Evolutionary conservation across 331 rosid species (phyloP), one percentile per base, ranked within the genome.

Genomic region (Spiraea crenata): DNA sequence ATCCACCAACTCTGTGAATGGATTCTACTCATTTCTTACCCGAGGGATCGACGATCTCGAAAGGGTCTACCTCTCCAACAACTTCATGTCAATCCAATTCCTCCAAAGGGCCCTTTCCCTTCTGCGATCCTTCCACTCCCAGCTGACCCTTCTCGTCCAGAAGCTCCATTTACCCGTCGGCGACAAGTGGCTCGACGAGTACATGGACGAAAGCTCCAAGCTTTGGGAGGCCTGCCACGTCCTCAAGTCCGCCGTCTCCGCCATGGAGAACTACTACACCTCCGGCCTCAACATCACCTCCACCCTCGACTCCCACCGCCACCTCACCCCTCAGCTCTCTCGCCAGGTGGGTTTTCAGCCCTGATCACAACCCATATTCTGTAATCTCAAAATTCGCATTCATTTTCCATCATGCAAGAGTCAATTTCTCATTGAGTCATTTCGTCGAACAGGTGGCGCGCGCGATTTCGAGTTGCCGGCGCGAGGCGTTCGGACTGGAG

Each of bases 151-250:
- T 3, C 88, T 95, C 39, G 99, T 95, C 39, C 99, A 95, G 49
- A 95, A 91, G 80, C 99, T 95, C 57, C 99, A 95, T 78, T 85
- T 95, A 10, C 99, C 99, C 0, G 86, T 88, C 9, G 99, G 99
- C 20, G 99, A 95, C 72, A 95, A 95, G 82, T 95, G 99, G 99
- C 93, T 95, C 14, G 98, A 95, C 74, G 99, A 95, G 74, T 95
- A 95, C 84, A 95, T 95, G 99, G 99, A 95, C 73, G 98, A 95
- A 75, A 95, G 98, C 65, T 84, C 98, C 19, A 95, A 88, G 79
- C 99, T 95, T n/a, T 95, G 99, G 99, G 98, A 95, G 42, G 96
- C 96, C 64, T 95, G 98, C 52, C 96, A 89, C 75, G 96, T 95
- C 67, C 89, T 95, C 61, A 95, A 95, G 88, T 86, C 98, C 31